Conservation (phyloP, 768 basidiomycete species). For the Lentinus tigrinus region DNA sequence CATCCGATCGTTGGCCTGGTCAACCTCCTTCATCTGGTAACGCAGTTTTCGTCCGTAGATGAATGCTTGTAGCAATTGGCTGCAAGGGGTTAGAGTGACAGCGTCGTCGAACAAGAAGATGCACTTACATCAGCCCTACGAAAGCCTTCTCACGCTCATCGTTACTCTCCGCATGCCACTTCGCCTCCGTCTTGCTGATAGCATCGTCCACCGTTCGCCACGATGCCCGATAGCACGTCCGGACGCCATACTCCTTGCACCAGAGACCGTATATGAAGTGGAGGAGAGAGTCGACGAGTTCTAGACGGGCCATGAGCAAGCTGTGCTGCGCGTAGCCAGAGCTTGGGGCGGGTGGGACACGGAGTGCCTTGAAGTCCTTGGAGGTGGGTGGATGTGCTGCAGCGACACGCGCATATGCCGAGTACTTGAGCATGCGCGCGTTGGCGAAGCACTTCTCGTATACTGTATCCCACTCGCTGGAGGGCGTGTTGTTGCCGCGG, state of each 20-base stretch:
- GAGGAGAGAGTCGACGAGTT: slow-evolving; percentile 77
- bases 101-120: slow-evolving; percentile 1
- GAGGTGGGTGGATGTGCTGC: slow-evolving; percentile 66
- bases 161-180: slow-evolving; percentile 52
- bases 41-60: slow-evolving; percentile 55
- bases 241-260: slow-evolving; percentile 66
- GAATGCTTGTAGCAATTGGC: slow-evolving; percentile 78
- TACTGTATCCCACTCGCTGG: slow-evolving; percentile 55
- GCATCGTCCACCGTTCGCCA: slow-evolving; percentile 73
- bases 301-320: slow-evolving; percentile 72
- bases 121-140: slow-evolving; percentile 76
- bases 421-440: slow-evolving; percentile 80
- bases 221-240: slow-evolving; percentile 53
- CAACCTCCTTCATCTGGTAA: slow-evolving; percentile 35
- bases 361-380: slow-evolving; percentile 62
- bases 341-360: slow-evolving; percentile 59
- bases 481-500: slow-evolving; percentile 44
- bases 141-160: slow-evolving; percentile 59
- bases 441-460: slow-evolving; percentile 69
- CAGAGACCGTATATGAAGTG: slow-evolving; percentile 85
- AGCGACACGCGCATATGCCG: slow-evolving; percentile 77
- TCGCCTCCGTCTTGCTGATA: slow-evolving; percentile 68
- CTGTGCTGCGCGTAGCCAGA: slow-evolving; percentile 77
- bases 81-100: slow-evolving; percentile 32
- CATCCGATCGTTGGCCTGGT: slow-evolving; percentile 18